phyloP scores from a whole-genome alignment of 495 filamentous ascomycete genomes.

The Podospora tetraspora region DNA sequence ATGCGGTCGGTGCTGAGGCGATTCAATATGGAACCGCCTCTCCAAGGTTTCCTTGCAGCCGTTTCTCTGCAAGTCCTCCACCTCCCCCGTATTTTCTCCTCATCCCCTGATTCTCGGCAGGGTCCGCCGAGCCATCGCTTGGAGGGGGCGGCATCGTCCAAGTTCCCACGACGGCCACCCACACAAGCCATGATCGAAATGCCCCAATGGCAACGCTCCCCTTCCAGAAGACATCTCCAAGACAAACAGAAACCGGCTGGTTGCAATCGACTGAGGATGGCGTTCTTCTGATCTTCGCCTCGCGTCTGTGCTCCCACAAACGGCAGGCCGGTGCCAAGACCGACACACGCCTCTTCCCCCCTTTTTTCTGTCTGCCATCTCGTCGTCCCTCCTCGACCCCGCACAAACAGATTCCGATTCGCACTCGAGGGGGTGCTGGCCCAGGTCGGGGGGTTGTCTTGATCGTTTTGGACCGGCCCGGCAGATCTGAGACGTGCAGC shows the following conservation, averaged over 20 bases:
- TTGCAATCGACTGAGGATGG: neutral
- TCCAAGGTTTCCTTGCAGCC: neutral
- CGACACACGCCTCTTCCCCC: neutral
- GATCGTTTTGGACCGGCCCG: neutral
- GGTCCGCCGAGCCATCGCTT: neutral
- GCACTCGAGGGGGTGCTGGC: neutral
- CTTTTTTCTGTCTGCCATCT: neutral
- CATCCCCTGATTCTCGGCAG: neutral
- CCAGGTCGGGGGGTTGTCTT: neutral
- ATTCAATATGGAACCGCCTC: constrained; percentile 6
- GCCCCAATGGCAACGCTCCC: neutral
- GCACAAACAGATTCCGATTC: neutral
- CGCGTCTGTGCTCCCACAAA: neutral
- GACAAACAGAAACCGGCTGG: neutral
- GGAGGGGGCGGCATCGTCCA: too few relatives aligned
- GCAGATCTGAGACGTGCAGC: neutral
- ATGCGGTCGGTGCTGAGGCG: constrained; percentile 3
- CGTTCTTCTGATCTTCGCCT: neutral
- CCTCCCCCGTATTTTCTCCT: neutral
- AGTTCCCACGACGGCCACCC: too few relatives aligned
- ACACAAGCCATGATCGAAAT: too few relatives aligned
- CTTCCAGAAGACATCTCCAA: neutral
- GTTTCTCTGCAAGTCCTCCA: neutral
- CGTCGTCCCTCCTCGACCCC: neutral
- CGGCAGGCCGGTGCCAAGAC: too few relatives aligned